Evolutionary conservation across 2,329 filamentous ascomycete species (phyloP).

Genomic region (Aspergillus texensis): DNA sequence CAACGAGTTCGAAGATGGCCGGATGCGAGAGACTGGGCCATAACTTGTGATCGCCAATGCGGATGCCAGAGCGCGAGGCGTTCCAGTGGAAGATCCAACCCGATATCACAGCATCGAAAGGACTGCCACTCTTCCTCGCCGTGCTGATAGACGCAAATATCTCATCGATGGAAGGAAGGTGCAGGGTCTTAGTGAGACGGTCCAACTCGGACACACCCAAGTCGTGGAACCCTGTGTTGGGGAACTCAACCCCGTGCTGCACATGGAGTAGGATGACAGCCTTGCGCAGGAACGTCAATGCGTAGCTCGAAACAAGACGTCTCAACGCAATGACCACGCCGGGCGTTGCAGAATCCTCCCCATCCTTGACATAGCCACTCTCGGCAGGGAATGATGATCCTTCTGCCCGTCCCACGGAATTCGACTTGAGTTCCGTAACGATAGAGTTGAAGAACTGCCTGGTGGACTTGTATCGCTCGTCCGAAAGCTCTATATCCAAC

Average conservation of each 20-base stretch:
- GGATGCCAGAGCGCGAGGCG: slow-evolving; percentile 33
- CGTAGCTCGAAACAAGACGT: slow-evolving; percentile 71
- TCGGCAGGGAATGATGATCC: slow-evolving; percentile 40
- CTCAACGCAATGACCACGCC: slow-evolving; percentile 36
- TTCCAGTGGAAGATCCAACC: slow-evolving; percentile 70
- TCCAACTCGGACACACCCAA: slow-evolving; percentile 76
- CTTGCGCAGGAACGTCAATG: slow-evolving; percentile 88
- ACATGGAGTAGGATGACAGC: slow-evolving; percentile 80
- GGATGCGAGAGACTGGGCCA: slow-evolving; percentile 71
- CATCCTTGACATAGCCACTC: slow-evolving; percentile 42
- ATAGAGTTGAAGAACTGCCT: slow-evolving; percentile 43
- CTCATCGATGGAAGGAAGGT: slow-evolving; percentile 76
- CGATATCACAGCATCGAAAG: slow-evolving; percentile 54
- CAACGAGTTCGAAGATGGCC: slow-evolving; percentile 89
- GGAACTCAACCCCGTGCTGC: slow-evolving; percentile 85
- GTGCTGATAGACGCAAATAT: slow-evolving; percentile 66
- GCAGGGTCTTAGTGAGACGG: slow-evolving; percentile 74
- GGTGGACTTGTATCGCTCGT: slow-evolving; percentile 32
- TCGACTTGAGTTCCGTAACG: slow-evolving; percentile 39
- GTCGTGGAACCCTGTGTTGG: slow-evolving; percentile 64
- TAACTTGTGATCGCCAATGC: slow-evolving; percentile 36
- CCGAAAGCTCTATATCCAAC: slow-evolving; percentile 29
- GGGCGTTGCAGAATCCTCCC: slow-evolving; percentile 38
- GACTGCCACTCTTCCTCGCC: slow-evolving; percentile 40
- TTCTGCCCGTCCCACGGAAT: slow-evolving; percentile 38